Conservation (phyloP, 345 rosid genomes). For the Corchorus capsularis region DNA sequence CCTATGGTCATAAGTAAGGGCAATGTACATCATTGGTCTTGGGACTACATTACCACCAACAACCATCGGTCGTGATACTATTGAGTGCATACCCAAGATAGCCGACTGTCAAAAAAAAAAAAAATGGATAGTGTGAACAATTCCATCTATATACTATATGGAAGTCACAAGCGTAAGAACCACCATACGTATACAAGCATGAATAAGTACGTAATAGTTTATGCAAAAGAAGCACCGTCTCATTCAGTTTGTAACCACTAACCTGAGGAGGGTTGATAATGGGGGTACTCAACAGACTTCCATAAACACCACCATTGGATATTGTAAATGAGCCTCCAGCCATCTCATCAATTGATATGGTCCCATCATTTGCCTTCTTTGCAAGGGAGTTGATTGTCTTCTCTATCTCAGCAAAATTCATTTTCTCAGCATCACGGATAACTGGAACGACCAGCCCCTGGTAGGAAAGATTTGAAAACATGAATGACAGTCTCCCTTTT, state of each 20-base stretch:
- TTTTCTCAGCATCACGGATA: slow-evolving; percentile 63
- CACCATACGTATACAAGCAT: not conserved
- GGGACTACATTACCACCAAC: slow-evolving; percentile 76
- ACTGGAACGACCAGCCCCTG: slow-evolving; percentile 97
- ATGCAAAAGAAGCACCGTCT: not conserved
- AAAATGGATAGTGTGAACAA: not conserved
- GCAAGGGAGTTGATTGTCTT: slow-evolving; percentile 88
- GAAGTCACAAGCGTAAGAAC: not conserved
- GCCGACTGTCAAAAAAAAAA: slow-evolving; percentile 70
- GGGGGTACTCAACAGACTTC: slow-evolving; percentile 98
- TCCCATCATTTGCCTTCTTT: slow-evolving; percentile 87
- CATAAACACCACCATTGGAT: slow-evolving; percentile 87
- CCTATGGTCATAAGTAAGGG: slow-evolving; percentile 87
- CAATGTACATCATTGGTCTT: slow-evolving; percentile 93
- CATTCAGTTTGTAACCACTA: slow-evolving; percentile 12
- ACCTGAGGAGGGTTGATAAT: slow-evolving; percentile 99
- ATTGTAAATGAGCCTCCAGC: slow-evolving; percentile 96
- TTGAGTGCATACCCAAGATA: slow-evolving; percentile 90
- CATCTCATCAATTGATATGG: slow-evolving; percentile 97
- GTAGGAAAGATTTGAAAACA: slow-evolving; percentile 14
- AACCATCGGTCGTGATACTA: slow-evolving; percentile 81
- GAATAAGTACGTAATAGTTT: not conserved
- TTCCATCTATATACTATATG: not conserved
- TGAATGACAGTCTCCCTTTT: not conserved
- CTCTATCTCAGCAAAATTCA: slow-evolving; percentile 93